Conservation (phyloP, 2,329 filamentous ascomycete species). For the Trichoderma afroharzianum region DNA sequence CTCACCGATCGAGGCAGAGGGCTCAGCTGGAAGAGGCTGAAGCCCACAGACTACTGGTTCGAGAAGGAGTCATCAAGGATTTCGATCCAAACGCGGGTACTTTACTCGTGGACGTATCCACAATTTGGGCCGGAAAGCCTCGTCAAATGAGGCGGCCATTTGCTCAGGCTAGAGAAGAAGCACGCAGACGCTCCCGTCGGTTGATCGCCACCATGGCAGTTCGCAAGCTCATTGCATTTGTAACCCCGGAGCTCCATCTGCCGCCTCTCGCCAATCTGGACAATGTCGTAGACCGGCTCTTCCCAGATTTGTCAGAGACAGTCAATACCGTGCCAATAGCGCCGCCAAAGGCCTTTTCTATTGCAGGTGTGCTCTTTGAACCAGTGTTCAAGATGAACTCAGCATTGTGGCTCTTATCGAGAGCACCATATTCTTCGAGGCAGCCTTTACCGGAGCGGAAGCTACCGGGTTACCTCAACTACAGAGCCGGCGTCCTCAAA, state of each 20-base stretch:
- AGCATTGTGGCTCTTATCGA: constrained; percentile 43
- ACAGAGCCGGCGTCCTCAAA: constrained; percentile 4
- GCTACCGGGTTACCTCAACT: constrained; percentile 24
- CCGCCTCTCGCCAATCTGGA: constrained; percentile 43
- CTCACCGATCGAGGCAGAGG: constrained; percentile 47
- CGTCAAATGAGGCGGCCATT: constrained; percentile 22
- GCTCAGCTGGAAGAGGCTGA: constrained; percentile 45
- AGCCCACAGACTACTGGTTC: constrained; percentile 52
- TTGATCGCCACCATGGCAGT: constrained; percentile 45
- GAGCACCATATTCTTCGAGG: constrained; percentile 43
- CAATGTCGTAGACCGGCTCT: constrained; percentile 44
- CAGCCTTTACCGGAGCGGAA: constrained; percentile 30
- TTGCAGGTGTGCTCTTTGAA: constrained; percentile 38
- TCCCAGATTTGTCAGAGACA: constrained; percentile 40
- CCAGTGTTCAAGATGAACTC: constrained; percentile 26
- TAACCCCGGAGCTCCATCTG: constrained; percentile 46
- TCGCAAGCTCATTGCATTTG: constrained; percentile 46
- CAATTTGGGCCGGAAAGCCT: constrained; percentile 21
- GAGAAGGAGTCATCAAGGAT: constrained; percentile 43
- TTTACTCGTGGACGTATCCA: constrained; percentile 43
- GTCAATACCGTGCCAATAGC: not conserved
- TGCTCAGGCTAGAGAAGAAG: constrained; percentile 23
- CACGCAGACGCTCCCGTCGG: constrained; percentile 36
- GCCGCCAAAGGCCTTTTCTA: constrained; percentile 39
- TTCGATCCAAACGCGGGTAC: constrained; percentile 49